Evolutionary conservation across 73 alveolate genomes (phyloP).

Genomic region (Halteria grandinella): DNA sequence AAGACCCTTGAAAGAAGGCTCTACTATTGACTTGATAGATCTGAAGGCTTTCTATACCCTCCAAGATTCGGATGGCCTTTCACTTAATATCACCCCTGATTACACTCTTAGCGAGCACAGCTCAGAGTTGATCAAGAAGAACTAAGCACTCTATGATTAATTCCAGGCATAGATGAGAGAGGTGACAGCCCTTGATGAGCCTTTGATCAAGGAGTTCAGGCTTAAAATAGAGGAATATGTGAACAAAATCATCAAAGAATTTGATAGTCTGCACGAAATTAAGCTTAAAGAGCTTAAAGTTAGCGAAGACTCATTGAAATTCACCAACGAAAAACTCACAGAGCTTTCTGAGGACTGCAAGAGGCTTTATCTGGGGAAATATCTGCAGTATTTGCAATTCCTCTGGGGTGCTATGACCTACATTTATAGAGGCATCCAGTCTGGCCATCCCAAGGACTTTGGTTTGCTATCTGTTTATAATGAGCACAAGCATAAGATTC

Average conservation of each 20-base stretch:
- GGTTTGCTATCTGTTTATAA: background rate
- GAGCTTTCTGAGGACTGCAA: slow-evolving; percentile 21
- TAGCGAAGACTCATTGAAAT: slow-evolving; percentile 23
- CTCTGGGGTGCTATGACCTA: slow-evolving; percentile 35
- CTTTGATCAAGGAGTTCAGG: slow-evolving; percentile 4
- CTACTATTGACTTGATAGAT: slow-evolving; percentile 36
- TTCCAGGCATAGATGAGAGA: background rate
- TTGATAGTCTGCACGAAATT: background rate
- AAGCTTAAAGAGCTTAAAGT: slow-evolving; percentile 25
- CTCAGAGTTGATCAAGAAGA: slow-evolving; percentile 11
- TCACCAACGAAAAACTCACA: slow-evolving; percentile 5
- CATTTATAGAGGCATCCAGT: background rate
- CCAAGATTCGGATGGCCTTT: slow-evolving; percentile 42
- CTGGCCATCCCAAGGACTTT: background rate
- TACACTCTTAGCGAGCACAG: background rate
- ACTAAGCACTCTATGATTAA: slow-evolving; percentile 19
- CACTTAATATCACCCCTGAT: slow-evolving; percentile 53
- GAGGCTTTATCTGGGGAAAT: slow-evolving; percentile 23
- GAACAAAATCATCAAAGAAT: slow-evolving; percentile 40
- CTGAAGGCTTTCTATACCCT: slow-evolving; percentile 30
- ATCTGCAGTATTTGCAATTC: slow-evolving; percentile 9
- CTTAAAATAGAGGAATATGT: slow-evolving; percentile 35
- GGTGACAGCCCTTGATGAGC: background rate
- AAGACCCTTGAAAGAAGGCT: slow-evolving; percentile 39
- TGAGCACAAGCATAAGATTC: slow-evolving; percentile 12